A percentile compares a stretch with the other conserved stretches of the same genome.
Conservation (phyloP, 2,329 filamentous ascomycete genomes). For the Annulohypoxylon truncatum region DNA sequence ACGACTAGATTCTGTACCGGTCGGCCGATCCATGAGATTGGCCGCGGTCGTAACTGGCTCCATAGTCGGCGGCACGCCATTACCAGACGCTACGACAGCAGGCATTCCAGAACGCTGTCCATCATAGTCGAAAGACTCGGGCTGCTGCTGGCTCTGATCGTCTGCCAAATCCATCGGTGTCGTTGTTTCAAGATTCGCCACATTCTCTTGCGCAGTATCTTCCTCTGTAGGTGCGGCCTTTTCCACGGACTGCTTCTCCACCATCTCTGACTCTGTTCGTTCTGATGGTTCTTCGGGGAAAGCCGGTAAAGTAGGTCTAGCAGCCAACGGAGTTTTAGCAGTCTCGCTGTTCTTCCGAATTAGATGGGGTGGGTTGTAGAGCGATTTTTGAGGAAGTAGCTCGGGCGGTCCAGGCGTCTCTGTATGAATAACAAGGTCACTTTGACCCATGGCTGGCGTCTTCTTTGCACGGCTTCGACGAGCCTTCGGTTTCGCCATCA, state of each 20-base stretch:
- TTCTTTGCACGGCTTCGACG: conserved; percentile 50
- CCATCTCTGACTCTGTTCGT: conserved; percentile 4
- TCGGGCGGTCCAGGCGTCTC: conserved; percentile 59
- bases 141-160: conserved; percentile 35
- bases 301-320: conserved; percentile 14
- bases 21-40: conserved; percentile 41
- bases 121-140: conserved; percentile 35
- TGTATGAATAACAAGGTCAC: conserved; percentile 54
- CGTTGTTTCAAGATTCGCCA: conserved; percentile 40
- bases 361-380: conserved; percentile 54
- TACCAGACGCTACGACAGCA: conserved; percentile 26
- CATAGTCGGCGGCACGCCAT: conserved; percentile 12
- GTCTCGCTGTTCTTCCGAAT: conserved; percentile 31
- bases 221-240: conserved; percentile 30
- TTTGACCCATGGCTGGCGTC: conserved; percentile 41
- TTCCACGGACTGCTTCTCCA: conserved; percentile 30
- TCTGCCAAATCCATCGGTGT: conserved; percentile 39
- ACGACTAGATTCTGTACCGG: conserved; percentile 35
- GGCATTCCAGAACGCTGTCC: conserved; percentile 36
- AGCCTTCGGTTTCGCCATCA: conserved; percentile 51
- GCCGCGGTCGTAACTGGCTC: not conserved
- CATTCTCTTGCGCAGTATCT: conserved; percentile 25
- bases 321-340: conserved; percentile 31
- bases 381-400: conserved; percentile 56
- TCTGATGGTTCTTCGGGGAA: not conserved